Evolutionary conservation across 495 filamentous ascomycete genomes (phyloP), one percentile per base, ranked within the genome.

Genomic region (Daldinia grandis): DNA sequence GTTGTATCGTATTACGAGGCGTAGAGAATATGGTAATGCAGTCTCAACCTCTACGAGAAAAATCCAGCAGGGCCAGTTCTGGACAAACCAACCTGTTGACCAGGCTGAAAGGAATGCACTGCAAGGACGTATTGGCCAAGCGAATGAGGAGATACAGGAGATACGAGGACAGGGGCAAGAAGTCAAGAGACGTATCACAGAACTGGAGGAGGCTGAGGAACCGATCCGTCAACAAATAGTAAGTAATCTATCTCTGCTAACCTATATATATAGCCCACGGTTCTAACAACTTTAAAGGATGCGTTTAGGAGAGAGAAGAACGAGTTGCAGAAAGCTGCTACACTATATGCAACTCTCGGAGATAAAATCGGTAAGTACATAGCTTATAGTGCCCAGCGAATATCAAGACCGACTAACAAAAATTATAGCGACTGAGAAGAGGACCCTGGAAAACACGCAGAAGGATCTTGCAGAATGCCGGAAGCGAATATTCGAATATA

Each of bases 41-140:
- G 82, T 81, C 7, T 92, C 92, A 6, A 94, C 92, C 5, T 78
- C 78, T 8, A 87, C 90, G 1, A 83, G 78, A 47, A 75, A 78
- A 53, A 62, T 97, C 1, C 80, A 69, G 10, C 76, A 70, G 35
- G 92, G 91, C 3, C 76, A 74, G 14, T 82, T 86, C 59, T 98
- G 93, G 91, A 93, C 91, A 3, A 86, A 93, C 64, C 88, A 92
- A 71, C 91, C 92, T 4, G 86, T 93, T 12, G 91, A 95, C 76
- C 70, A 73, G 0, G 79, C 84, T 28, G 84, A 86, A 58, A 93
- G 90, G 72, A 74, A 78, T 12, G 82, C 82, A 3, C 78, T 85
- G 44, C 81, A 80, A 10, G 63, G 72, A 5, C 76, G 80, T 24
- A 72, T 84, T 8, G 58, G 66, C 14, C 71, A 77, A 31, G 44